These are phyloP conservation scores for Scenedesmus sp. DNA, from an alignment of 163 green algal genomes.

Conservation along the genomic window DNA sequence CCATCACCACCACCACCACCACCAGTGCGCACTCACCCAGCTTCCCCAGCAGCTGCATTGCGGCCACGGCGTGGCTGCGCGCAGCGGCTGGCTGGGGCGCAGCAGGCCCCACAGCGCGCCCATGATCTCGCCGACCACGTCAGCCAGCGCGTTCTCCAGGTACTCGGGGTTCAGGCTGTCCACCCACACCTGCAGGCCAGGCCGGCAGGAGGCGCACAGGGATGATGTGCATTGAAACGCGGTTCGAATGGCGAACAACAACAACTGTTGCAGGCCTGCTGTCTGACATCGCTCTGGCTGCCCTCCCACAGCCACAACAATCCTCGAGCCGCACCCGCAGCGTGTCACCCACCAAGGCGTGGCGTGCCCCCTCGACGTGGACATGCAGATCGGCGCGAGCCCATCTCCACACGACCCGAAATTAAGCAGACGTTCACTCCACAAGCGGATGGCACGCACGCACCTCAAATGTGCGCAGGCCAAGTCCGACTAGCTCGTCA, in stretches of 20 bases:
- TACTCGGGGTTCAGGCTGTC: slow-evolving; percentile 98
- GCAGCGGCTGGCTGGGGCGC: slow-evolving; percentile 1
- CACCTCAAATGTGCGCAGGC: slow-evolving; percentile 53
- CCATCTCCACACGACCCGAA: no score
- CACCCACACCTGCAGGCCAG: slow-evolving; percentile 94
- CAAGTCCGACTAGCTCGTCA: slow-evolving; percentile 68
- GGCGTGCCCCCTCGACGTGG: no score
- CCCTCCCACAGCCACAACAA: no score
- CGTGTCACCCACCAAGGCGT: no score
- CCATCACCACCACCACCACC: neutral
- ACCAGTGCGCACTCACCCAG: slow-evolving; percentile 76
- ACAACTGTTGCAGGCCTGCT: no score
- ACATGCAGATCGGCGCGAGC: no score
- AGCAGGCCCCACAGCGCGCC: slow-evolving; percentile 70
- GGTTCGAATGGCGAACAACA: no score
- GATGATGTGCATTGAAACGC: no score
- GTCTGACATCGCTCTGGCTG: no score
- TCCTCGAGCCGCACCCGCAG: no score
- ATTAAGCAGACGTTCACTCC: no score
- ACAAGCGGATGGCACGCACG: neutral
- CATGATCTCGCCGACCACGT: slow-evolving; percentile 79
- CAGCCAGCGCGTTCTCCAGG: slow-evolving; percentile 89
- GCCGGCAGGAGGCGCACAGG: no score
- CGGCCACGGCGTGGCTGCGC: slow-evolving; percentile 45
- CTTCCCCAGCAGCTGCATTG: slow-evolving; percentile 94